Base-by-base conservation (phyloP, 805 yeast species). In the Kodamaea lidongshanica region DNA sequence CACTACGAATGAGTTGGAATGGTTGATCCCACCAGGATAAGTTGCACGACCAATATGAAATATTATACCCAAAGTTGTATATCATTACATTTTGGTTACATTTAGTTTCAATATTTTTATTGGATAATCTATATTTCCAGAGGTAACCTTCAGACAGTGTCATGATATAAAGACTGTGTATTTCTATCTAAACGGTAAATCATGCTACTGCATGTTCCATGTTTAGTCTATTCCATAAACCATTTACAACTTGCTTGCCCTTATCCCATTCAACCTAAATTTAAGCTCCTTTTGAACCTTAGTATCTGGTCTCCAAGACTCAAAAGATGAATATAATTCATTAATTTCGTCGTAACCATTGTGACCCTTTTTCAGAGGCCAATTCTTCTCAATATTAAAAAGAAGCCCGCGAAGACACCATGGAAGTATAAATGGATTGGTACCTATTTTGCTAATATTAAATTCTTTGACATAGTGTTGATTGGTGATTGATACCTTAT, bases 381-480 rank as follows among this genome's bases (percentile, higher is more conserved):
- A 58, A 39, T 63, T 69, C 38, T 53, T 65, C 35, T 67, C 70
- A 0, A 79, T 69, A 41, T 63, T 94, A 40, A 74, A 77, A 17
- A 87, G 56, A 25, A 89, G 59, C 0, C 96, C 95, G 25, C 95
- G 61, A 59, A 87, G 72, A 45, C 94, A 82, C 96, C 96, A 89
- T 1, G 97, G 97, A 21, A 89, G 58, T 35, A 81, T 76, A 47
- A 72, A 89, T 0, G 96, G 96, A 53, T 89, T 88, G 16, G 72
- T 61, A 2, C 85, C 86, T 12, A 80, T 56, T 38, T 72, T 72
- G 6, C 83, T 76, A 22, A 83, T 66, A 28, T 73, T 74, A 48
- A 79, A 83, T 36, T 63, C 66, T 36, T 56, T 55, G 32, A 58
- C 46, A 37, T 61, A 56, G 1, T 61, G 52, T 28, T 49, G 57